A percentile compares a stretch with the other conserved stretches of the same genome.
phyloP scores from a whole-genome alignment of 2,329 filamentous ascomycete species.

The Fusarium lyarnte region DNA sequence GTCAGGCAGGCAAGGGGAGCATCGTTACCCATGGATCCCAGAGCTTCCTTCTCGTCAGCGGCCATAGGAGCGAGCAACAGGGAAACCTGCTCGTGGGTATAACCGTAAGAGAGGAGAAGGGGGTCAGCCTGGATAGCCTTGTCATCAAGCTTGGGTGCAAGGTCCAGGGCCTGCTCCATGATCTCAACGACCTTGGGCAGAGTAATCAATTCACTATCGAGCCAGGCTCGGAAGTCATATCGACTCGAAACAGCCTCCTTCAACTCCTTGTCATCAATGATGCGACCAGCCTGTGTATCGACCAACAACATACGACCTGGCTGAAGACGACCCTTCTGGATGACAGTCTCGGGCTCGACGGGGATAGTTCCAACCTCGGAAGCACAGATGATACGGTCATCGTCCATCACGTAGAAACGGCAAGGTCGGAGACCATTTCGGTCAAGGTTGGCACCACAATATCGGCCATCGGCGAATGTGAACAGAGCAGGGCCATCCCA shows the following conservation, averaged over 20 bases:
- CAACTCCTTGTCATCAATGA: conserved; percentile 93
- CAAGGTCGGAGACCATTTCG: conserved; percentile 95
- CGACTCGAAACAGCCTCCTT: conserved; percentile 89
- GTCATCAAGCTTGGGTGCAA: conserved; percentile 74
- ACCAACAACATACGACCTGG: conserved; percentile 96
- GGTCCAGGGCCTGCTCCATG: conserved; percentile 67
- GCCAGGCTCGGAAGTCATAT: conserved; percentile 88
- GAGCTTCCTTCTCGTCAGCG: conserved; percentile 94
- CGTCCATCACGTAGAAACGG: conserved; percentile 96
- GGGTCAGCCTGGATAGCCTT: conserved; percentile 83
- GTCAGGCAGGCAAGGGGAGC: conserved; percentile 91
- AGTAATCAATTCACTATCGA: conserved; percentile 85
- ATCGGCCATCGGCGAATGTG: conserved; percentile 95
- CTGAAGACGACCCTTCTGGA: conserved; percentile 93
- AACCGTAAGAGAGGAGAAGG: conserved; percentile 86
- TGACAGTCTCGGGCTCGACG: conserved; percentile 87
- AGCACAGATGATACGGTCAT: conserved; percentile 96
- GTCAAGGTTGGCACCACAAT: conserved; percentile 96
- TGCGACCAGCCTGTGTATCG: conserved; percentile 86
- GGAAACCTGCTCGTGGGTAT: conserved; percentile 94
- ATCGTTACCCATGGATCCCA: conserved; percentile 98
- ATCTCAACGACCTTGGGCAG: conserved; percentile 78
- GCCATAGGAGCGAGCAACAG: conserved; percentile 94
- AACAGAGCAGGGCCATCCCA: conserved; percentile 98
- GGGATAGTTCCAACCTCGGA: conserved; percentile 95